These are phyloP conservation scores for Tetragonia tetragonoides DNA, from an alignment of 148 eudicot genomes.

Conservation along the genomic window DNA sequence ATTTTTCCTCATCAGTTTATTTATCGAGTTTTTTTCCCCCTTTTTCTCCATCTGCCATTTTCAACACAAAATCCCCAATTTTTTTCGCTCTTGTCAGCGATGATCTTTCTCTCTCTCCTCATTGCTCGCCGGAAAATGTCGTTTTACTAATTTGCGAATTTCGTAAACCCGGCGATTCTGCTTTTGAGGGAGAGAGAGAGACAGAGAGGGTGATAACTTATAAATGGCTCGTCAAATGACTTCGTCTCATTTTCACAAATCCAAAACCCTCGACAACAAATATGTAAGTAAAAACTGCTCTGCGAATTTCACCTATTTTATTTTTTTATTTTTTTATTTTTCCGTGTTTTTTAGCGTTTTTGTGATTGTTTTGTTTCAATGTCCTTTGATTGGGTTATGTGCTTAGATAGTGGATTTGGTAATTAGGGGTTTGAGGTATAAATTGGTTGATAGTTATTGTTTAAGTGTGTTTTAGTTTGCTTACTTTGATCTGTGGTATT, in stretches of 20 bases:
- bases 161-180: background rate
- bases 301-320: background rate
- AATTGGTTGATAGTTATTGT: background rate
- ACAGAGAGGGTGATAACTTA: background rate
- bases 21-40: too few relatives aligned
- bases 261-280: slow-evolving; percentile 95
- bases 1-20: too few relatives aligned
- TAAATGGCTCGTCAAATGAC: slow-evolving; percentile 76
- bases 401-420: background rate
- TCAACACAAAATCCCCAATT: background rate
- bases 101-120: slow-evolving; percentile 2
- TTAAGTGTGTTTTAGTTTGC: background rate
- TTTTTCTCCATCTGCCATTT: too few relatives aligned
- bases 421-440: too few relatives aligned
- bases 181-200: slow-evolving; percentile 5
- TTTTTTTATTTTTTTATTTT: slow-evolving; percentile 2
- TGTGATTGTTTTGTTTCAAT: background rate
- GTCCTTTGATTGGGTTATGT: background rate
- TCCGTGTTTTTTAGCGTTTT: background rate
- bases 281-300: slow-evolving; percentile 43
- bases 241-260: slow-evolving; percentile 67
- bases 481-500: background rate
- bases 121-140: background rate
- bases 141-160: background rate
- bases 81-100: slow-evolving; percentile 17